phyloP scores from a whole-genome alignment of 2,329 filamentous ascomycete genomes.

The Hymenoscyphus fraxineus region DNA sequence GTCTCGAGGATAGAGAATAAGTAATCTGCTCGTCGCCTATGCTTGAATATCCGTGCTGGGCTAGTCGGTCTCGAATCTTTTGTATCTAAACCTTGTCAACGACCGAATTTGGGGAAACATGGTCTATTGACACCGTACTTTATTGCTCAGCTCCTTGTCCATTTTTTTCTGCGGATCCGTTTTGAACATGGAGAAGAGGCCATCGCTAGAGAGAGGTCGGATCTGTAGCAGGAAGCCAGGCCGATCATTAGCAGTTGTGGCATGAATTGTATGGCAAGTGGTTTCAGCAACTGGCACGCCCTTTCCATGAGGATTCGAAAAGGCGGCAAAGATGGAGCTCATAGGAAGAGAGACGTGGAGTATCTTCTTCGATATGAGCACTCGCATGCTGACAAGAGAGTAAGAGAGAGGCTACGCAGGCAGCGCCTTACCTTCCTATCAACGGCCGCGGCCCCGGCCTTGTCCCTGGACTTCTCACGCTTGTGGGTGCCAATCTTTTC shows the following conservation, averaged over 20 bases:
- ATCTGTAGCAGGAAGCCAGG: constrained; percentile 37
- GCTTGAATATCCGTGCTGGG: constrained; percentile 49
- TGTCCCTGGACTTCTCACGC: constrained; percentile 54
- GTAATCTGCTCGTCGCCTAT: constrained; percentile 59
- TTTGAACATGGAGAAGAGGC: constrained; percentile 62
- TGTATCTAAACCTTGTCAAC: constrained; percentile 42
- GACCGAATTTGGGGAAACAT: constrained; percentile 5
- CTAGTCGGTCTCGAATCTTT: constrained; percentile 48
- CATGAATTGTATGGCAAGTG: constrained; percentile 19
- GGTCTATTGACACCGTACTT: constrained; percentile 16
- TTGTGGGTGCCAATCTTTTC: constrained; percentile 57
- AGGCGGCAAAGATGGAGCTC: constrained; percentile 24
- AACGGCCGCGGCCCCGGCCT: constrained; percentile 31
- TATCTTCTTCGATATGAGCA: constrained; percentile 21
- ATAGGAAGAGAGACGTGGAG: constrained; percentile 17
- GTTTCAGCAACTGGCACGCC: constrained; percentile 20
- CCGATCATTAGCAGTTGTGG: constrained; percentile 27
- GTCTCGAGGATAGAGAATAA: constrained; percentile 58
- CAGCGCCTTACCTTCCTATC: constrained; percentile 45
- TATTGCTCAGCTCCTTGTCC: constrained; percentile 51
- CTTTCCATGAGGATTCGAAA: constrained; percentile 23
- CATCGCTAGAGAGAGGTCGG: constrained; percentile 52
- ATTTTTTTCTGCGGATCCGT: constrained; percentile 54
- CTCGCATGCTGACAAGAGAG: constrained; percentile 12
- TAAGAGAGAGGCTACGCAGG: constrained; percentile 11